Conservation (phyloP, 495 filamentous ascomycete species). For the Penicillium longicatenatum region DNA sequence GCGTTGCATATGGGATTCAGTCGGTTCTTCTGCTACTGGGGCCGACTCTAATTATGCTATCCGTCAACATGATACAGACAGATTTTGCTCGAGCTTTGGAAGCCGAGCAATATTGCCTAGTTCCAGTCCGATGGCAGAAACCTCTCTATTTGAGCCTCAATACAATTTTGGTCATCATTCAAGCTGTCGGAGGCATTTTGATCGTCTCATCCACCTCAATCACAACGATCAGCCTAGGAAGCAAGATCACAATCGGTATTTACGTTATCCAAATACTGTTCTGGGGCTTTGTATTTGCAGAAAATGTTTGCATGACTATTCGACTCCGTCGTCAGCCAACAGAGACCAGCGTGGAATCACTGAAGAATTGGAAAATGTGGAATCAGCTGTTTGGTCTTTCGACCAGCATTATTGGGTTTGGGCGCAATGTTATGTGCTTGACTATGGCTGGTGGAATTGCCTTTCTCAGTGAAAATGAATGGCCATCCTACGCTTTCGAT, state of each 20-base stretch:
- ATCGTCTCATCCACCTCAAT: neutral
- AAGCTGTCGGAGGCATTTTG: conserved; percentile 6
- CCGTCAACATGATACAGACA: conserved; percentile 14
- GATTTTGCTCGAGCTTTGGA: conserved; percentile 3
- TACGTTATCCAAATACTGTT: conserved; percentile 10
- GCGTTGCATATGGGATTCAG: conserved; percentile 12
- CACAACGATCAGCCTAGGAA: neutral
- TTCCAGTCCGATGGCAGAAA: conserved; percentile 1
- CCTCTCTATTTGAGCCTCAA: conserved; percentile 5
- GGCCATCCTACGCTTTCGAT: conserved; percentile 17
- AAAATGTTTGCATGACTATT: conserved; percentile 10
- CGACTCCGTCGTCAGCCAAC: neutral
- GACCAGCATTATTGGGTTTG: conserved; percentile 8
- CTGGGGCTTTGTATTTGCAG: conserved; percentile 8
- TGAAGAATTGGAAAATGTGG: conserved; percentile 9
- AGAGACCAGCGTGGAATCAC: neutral
- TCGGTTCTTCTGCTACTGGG: conserved; percentile 11
- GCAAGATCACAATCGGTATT: conserved; percentile 9
- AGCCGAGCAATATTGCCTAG: neutral
- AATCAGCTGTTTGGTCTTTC: conserved; percentile 14
- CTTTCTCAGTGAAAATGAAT: conserved; percentile 13
- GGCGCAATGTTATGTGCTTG: conserved; percentile 15
- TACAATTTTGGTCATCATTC: conserved; percentile 3
- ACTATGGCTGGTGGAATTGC: conserved; percentile 9
- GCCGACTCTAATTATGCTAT: conserved; percentile 17